These are phyloP conservation scores for Capsicum rhomboideum DNA, from an alignment of 257 asterid species.

Conservation along the genomic window DNA sequence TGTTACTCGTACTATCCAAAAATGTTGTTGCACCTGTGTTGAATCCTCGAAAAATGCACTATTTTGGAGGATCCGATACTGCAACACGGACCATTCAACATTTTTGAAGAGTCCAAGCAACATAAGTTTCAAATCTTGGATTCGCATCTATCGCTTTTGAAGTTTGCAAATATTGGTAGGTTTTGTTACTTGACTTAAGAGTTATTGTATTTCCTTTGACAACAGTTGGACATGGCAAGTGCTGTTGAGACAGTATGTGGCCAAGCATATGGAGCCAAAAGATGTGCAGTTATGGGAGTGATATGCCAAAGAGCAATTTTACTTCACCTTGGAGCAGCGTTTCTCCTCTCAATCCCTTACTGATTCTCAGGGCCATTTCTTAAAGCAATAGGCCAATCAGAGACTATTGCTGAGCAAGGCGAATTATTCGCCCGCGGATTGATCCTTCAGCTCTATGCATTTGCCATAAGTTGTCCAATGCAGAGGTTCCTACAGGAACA, in stretches of 20 bases:
- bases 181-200: not conserved
- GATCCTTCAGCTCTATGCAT: constrained; percentile 22
- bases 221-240: constrained; percentile 27
- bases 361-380: constrained; percentile 19
- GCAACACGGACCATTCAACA: no score
- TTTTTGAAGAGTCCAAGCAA: no score
- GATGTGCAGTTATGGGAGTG: constrained; percentile 24
- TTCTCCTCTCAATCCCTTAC: constrained; percentile 14
- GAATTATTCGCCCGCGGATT: constrained; percentile 13
- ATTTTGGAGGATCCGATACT: no score
- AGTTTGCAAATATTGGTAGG: not conserved
- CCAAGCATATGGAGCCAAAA: constrained; percentile 25
- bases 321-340: constrained; percentile 14
- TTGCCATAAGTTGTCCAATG: constrained; percentile 24
- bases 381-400: constrained; percentile 20
- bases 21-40: no score
- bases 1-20: no score
- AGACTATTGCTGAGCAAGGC: constrained; percentile 15
- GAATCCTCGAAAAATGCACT: no score
- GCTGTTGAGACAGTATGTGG: constrained; percentile 34
- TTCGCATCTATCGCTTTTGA: not conserved
- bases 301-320: constrained; percentile 25
- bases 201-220: not conserved
- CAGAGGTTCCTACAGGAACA: constrained; percentile 30
- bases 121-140: not conserved